Base-by-base conservation (phyloP, 2,329 filamentous ascomycete genomes). In the Penicillium sp. region DNA sequence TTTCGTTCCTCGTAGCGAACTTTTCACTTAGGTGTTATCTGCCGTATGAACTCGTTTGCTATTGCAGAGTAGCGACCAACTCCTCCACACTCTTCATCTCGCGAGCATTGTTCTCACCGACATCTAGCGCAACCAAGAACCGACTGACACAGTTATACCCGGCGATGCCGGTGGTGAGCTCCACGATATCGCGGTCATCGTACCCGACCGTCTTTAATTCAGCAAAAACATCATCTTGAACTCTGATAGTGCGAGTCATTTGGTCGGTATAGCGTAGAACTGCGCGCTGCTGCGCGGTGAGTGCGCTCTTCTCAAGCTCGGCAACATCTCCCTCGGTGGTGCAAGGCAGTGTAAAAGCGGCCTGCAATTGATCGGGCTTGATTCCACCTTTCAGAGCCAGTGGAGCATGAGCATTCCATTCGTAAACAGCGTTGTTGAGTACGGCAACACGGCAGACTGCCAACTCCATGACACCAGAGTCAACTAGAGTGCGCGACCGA, bases 141-240 rank as follows among this genome's bases (percentile, higher is more conserved):
- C 91, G 83, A 72, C 89, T 93, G 19, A 96, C 91, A 69, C 90
- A 93, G 73, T 96, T 96, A 73, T 95, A 96, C 55, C 85, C 86
- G n/a, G 89, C 90, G 57, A 93, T 84, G n/a, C 89, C 92, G 31
- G 89, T 86, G 42, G 90, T 93, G 63, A 95, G 81, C 78, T 96
- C 91, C 2, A 95, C 90, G 54, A 94, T 82, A 76, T 93, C 89
- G 63, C 85, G 81, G 60, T 93, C 88, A 21, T 71, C 81, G 64
- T 93, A 91, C 27, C 83, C 71, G n/a, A 64, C 74, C 73, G 80
- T 85, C 67, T 70, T 63, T 48, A 94, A 65, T 62, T 75, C 74
- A 10, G 71, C 83, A 77, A 93, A 93, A 0, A 89, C 84, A 57
- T 77, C 82, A 53, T 94, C 88, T 42, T 77, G 73, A 3, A 96